Conservation (phyloP, 1,284 basidiomycete species). For the Fomitopsis palustris region DNA sequence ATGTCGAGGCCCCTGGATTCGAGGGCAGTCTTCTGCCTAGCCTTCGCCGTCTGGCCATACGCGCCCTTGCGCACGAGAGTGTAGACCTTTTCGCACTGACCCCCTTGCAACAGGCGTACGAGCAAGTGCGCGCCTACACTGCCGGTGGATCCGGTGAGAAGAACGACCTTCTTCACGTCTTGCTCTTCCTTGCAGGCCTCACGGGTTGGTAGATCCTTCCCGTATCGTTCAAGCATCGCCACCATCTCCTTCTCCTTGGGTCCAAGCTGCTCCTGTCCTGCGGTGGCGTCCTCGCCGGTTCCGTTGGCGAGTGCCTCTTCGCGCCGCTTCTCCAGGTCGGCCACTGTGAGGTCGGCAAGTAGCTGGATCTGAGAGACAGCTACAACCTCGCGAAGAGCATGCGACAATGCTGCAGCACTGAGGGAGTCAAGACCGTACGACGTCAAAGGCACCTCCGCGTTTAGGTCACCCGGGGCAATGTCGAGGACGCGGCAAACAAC, state of each 20-base stretch:
- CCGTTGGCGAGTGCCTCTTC: background rate
- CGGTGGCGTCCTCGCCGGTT: background rate
- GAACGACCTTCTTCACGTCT: background rate
- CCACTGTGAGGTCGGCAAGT: slow-evolving; percentile 28
- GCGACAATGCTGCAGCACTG: slow-evolving; percentile 33
- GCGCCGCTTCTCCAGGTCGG: slow-evolving; percentile 12
- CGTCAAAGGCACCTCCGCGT: slow-evolving; percentile 35
- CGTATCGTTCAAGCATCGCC: background rate
- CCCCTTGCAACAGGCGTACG: background rate
- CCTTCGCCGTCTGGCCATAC: background rate
- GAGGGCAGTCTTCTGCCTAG: slow-evolving; percentile 27
- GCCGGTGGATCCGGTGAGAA: slow-evolving; percentile 10
- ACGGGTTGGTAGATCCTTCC: background rate
- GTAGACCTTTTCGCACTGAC: slow-evolving; percentile 4
- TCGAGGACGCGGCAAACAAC: slow-evolving; percentile 26
- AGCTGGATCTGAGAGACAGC: slow-evolving; percentile 36
- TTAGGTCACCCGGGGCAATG: slow-evolving; percentile 31
- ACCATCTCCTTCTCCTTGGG: slow-evolving; percentile 3
- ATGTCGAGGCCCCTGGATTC: slow-evolving; percentile 28
- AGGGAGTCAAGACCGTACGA: slow-evolving; percentile 41
- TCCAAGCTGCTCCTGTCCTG: background rate
- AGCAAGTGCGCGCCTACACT: slow-evolving; percentile 7
- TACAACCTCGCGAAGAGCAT: slow-evolving; percentile 28
- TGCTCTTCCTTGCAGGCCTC: background rate
- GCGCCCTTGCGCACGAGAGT: slow-evolving; percentile 4